A percentile compares a stretch with the other conserved stretches of the same genome.
Evolutionary conservation across 108 stramenopile genomes (phyloP).

Genomic region (Poteriospumella lacustris): DNA sequence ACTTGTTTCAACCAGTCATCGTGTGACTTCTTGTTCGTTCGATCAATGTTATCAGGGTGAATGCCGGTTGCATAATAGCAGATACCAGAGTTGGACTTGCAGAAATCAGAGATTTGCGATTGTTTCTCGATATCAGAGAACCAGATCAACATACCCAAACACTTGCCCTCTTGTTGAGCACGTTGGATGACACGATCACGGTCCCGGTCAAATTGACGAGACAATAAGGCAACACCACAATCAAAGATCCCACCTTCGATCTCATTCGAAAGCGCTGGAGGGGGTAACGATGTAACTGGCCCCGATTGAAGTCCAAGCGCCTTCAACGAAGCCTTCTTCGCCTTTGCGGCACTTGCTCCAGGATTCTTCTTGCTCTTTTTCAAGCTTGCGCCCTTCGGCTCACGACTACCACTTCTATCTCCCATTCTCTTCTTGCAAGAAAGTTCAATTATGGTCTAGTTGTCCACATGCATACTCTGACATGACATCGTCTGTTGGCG

Average conservation of each 20-base stretch:
- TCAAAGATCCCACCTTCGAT: not conserved
- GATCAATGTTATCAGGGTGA: conserved; percentile 28
- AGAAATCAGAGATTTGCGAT: not conserved
- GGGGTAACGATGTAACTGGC: not conserved
- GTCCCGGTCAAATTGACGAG: conserved; percentile 27
- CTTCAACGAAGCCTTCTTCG: not conserved
- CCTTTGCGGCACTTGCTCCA: conserved; percentile 3
- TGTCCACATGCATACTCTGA: too few relatives aligned
- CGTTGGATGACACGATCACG: conserved; percentile 22
- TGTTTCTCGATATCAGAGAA: conserved; percentile 27
- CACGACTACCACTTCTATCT: conserved; percentile 23
- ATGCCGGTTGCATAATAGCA: conserved; percentile 23
- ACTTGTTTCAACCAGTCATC: conserved; percentile 16
- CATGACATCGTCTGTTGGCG: too few relatives aligned
- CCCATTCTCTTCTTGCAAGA: too few relatives aligned
- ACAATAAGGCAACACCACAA: conserved; percentile 1
- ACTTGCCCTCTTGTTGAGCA: not conserved
- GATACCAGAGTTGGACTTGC: not conserved
- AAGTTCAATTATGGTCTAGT: too few relatives aligned
- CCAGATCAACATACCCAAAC: conserved; percentile 1
- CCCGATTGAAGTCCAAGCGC: not conserved
- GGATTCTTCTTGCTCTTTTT: conserved; percentile 31
- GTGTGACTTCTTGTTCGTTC: conserved; percentile 29
- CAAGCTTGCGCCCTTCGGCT: conserved; percentile 20
- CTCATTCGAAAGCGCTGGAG: not conserved